These are phyloP conservation scores for Botrytis fabae DNA, from an alignment of 2,329 filamentous ascomycete species.

Conservation along the genomic window DNA sequence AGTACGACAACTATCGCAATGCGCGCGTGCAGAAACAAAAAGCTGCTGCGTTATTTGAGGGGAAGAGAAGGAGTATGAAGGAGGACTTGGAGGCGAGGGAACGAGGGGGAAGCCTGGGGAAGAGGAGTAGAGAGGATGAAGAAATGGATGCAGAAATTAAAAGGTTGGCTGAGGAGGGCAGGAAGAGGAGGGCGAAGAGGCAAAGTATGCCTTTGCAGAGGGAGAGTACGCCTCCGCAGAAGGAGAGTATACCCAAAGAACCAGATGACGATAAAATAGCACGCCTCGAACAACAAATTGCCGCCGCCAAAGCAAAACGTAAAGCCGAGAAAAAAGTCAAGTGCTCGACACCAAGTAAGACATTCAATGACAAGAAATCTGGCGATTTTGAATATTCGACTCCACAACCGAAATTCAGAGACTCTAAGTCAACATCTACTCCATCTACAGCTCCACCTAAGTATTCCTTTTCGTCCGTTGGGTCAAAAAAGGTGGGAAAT, in stretches of 20 bases:
- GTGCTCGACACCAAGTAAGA: slow-evolving; percentile 29
- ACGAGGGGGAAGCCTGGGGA: slow-evolving; percentile 53
- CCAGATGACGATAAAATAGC: slow-evolving; percentile 46
- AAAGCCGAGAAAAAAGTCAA: slow-evolving; percentile 43
- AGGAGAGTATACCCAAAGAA: slow-evolving; percentile 42
- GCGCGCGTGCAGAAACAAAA: slow-evolving; percentile 68
- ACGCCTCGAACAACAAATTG: slow-evolving; percentile 48
- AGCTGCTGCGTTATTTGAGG: slow-evolving; percentile 72
- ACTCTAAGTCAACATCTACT: background rate
- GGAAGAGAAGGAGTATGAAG: slow-evolving; percentile 71
- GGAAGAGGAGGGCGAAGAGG: slow-evolving; percentile 51
- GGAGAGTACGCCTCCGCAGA: slow-evolving; percentile 42
- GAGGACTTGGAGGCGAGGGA: slow-evolving; percentile 85
- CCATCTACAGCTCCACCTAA: slow-evolving; percentile 39
- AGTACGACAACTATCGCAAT: slow-evolving; percentile 76
- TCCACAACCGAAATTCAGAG: background rate
- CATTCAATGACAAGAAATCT: background rate
- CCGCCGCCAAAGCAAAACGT: slow-evolving; percentile 43
- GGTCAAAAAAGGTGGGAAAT: slow-evolving; percentile 34
- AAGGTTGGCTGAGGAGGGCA: slow-evolving; percentile 53
- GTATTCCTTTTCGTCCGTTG: slow-evolving; percentile 39
- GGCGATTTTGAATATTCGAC: background rate
- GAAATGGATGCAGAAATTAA: slow-evolving; percentile 54
- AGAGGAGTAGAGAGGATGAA: slow-evolving; percentile 54
- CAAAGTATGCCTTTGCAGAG: slow-evolving; percentile 41